These are phyloP conservation scores for Penicillium canescens DNA, from an alignment of 495 filamentous ascomycete genomes.

Conservation along the genomic window DNA sequence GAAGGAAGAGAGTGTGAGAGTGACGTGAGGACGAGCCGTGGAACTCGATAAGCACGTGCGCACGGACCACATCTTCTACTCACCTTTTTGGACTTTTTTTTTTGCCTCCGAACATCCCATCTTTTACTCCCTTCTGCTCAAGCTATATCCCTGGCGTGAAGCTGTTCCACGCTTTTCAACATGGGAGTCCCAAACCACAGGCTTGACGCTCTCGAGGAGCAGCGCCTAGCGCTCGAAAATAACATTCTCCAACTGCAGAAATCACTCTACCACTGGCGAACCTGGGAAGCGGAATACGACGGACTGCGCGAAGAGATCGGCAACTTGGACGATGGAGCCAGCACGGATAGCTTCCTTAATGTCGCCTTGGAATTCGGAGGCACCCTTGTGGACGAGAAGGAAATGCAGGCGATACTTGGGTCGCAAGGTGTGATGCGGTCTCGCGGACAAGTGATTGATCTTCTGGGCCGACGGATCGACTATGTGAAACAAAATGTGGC, in stretches of 20 bases:
- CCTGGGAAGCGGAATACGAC: conserved; percentile 89
- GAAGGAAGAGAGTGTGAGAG: neutral
- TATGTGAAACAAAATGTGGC: conserved; percentile 82
- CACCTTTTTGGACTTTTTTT: conserved; percentile 11
- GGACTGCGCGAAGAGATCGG: conserved; percentile 77
- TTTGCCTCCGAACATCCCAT: conserved; percentile 2
- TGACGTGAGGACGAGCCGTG: conserved; percentile 9
- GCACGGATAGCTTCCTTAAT: conserved; percentile 50
- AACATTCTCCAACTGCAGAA: conserved; percentile 72
- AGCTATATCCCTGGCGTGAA: neutral
- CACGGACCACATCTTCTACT: conserved; percentile 18
- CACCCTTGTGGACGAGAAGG: conserved; percentile 56
- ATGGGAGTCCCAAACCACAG: conserved; percentile 38
- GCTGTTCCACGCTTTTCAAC: neutral
- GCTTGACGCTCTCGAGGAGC: conserved; percentile 63
- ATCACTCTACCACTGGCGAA: conserved; percentile 83
- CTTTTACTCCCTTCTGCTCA: neutral
- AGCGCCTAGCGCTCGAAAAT: conserved; percentile 71
- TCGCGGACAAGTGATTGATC: conserved; percentile 63
- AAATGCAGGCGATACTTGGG: conserved; percentile 42
- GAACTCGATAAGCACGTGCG: conserved; percentile 20
- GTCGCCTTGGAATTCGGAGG: conserved; percentile 52
- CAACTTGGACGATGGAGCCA: conserved; percentile 49
- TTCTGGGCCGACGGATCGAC: conserved; percentile 77
- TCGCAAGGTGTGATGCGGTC: conserved; percentile 32